Evolutionary conservation across 2,329 filamentous ascomycete species (phyloP).

Genomic region (Alternaria consortialis): DNA sequence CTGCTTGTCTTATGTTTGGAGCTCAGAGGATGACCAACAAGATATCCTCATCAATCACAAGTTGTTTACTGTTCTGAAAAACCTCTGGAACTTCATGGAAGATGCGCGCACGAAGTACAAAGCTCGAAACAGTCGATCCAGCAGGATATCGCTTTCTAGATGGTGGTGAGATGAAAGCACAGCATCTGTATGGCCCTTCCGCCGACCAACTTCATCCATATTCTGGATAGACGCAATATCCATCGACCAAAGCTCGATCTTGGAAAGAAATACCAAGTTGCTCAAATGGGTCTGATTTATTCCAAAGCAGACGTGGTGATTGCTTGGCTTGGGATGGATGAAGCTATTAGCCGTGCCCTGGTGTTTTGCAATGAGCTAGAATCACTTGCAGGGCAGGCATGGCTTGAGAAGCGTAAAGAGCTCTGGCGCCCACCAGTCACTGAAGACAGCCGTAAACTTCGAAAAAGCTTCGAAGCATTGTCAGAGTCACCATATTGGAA

Average conservation of each 20-base stretch:
- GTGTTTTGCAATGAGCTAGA: too few relatives aligned
- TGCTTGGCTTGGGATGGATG: slow-evolving; percentile 25
- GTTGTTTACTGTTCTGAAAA: slow-evolving; percentile 10
- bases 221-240: slow-evolving; percentile 43
- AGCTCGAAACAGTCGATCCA: too few relatives aligned
- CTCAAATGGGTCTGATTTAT: slow-evolving; percentile 28
- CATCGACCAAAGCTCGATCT: slow-evolving; percentile 32
- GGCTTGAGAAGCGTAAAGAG: too few relatives aligned
- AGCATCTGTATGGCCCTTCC: too few relatives aligned
- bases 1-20: slow-evolving; percentile 26
- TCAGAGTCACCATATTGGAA: slow-evolving; percentile 2
- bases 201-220: not conserved
- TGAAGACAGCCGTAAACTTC: too few relatives aligned
- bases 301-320: not conserved
- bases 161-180: too few relatives aligned
- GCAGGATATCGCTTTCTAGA: too few relatives aligned
- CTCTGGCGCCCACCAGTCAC: too few relatives aligned
- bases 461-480: too few relatives aligned
- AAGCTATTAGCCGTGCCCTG: too few relatives aligned
- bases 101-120: too few relatives aligned
- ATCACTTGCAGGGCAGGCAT: too few relatives aligned
- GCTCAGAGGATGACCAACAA: not conserved
- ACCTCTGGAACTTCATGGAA: slow-evolving; percentile 16
- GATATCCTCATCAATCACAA: slow-evolving; percentile 12
- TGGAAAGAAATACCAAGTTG: slow-evolving; percentile 25